phyloP scores from a whole-genome alignment of 1,139 yeast species.

The Candida anutae region DNA sequence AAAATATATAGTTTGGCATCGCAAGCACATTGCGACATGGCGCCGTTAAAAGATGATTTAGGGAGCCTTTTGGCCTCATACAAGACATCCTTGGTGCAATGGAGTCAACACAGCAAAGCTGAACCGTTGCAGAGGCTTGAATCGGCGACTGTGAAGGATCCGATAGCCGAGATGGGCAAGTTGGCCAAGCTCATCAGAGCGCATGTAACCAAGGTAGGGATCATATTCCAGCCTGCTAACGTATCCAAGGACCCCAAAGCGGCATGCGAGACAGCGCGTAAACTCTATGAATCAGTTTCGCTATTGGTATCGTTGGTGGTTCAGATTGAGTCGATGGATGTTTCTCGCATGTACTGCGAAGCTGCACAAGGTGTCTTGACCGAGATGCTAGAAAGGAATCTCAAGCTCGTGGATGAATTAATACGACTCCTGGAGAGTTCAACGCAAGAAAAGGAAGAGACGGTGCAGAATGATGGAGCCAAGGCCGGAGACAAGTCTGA shows the following conservation, averaged over 20 bases:
- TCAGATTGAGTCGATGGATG: constrained; percentile 19
- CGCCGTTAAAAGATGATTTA: constrained; percentile 11
- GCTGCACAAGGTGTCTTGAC: constrained; percentile 26
- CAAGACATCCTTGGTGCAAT: constrained; percentile 27
- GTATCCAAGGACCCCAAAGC: constrained; percentile 34
- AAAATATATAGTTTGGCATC: not conserved
- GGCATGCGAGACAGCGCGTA: constrained; percentile 46
- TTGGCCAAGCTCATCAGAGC: constrained; percentile 58
- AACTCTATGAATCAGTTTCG: constrained; percentile 37
- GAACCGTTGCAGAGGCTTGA: constrained; percentile 10
- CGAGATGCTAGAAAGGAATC: constrained; percentile 20
- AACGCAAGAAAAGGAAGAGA: constrained; percentile 13
- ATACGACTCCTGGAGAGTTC: constrained; percentile 5
- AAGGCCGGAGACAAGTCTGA: constrained; percentile 5
- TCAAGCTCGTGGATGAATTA: constrained; percentile 20
- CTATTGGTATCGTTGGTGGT: constrained; percentile 39
- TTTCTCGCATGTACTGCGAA: constrained; percentile 34
- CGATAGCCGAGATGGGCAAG: constrained; percentile 53
- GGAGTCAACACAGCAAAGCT: constrained; percentile 12
- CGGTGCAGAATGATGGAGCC: constrained; percentile 9
- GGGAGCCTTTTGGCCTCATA: constrained; percentile 22
- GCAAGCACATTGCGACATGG: not conserved
- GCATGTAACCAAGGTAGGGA: constrained; percentile 72
- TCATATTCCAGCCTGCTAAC: constrained; percentile 59
- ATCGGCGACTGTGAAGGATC: constrained; percentile 32